Base-by-base conservation (phyloP, 306 rosid genomes). In the Cucurbita moschata region DNA sequence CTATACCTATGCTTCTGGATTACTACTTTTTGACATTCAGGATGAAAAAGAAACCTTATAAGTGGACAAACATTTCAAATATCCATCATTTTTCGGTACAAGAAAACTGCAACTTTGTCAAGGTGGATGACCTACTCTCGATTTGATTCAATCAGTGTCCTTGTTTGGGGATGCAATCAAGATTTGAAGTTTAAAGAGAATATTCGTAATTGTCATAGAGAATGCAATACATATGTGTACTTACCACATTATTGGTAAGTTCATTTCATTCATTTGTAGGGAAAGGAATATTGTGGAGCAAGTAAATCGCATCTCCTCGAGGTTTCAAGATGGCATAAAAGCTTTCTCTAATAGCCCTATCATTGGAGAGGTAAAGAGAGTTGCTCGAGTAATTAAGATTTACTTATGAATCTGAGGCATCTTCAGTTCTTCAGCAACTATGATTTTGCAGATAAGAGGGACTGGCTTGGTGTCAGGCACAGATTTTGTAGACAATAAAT, bases 261-360 rank as follows among this genome's bases (percentile, higher is more conserved):
- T 58, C n/a, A 2, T 44, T 46, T 0, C 49, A 23, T 42, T 83
- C 62, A 81, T 77, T 79, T 10, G 40, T 72, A 93, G 98, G 90
- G 97, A 93, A 79, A 87, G 96, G 81, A 90, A 90, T 79, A 82
- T 93, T 18, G 87, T 47, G 50, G 92, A 86, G 38, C 40, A 61
- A 10, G 92, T 93, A 62, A 81, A 63, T 75, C 85, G 82, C 42
- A 77, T 93, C 60, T 52, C 96, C 44, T 87, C 87, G 19, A 84
- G 68, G 75, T 93, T 93, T 75, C 98, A 93, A 81, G 97, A 90
- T 63, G 97, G 98, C n/a, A 0, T 93, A 46, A 93, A 86, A 84
- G 88, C 97, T 49, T 88, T 78, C 67, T 82, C 94, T 23, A 87
- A 86, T 58, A 93, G 97, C 77, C 97, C 97, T 37, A 87, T 93